These are phyloP conservation scores for Pythium periplocum DNA, from an alignment of 352 stramenopile genomes.

Conservation along the genomic window DNA sequence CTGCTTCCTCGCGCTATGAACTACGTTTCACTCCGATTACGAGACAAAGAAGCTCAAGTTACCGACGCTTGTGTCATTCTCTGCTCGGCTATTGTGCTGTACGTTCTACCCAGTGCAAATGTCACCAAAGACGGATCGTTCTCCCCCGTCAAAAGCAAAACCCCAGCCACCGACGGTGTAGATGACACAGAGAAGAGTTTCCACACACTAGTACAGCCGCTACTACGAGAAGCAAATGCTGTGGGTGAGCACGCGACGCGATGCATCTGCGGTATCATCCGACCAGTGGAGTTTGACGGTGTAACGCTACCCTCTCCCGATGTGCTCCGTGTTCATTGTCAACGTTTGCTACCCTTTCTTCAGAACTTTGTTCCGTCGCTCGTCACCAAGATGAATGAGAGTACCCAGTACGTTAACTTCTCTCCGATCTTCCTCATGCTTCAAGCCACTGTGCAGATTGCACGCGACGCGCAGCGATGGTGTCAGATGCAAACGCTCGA, in stretches of 20 bases:
- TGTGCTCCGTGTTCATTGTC: conserved; percentile 24
- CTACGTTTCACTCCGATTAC: conserved; percentile 42
- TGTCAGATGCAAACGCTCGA: conserved; percentile 18
- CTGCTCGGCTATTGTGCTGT: conserved; percentile 38
- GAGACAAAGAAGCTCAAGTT: conserved; percentile 47
- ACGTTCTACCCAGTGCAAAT: conserved; percentile 25
- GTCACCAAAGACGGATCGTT: conserved; percentile 12
- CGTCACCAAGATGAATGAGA: conserved; percentile 42
- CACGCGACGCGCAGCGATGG: conserved; percentile 23
- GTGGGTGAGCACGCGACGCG: conserved; percentile 41
- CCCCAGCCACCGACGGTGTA: not conserved
- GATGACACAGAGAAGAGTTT: conserved; percentile 16
- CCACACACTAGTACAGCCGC: conserved; percentile 26
- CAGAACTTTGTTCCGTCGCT: conserved; percentile 26
- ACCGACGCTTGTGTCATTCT: conserved; percentile 53
- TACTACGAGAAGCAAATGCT: conserved; percentile 36
- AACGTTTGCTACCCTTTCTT: conserved; percentile 32
- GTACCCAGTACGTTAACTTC: conserved; percentile 35
- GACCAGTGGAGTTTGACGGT: conserved; percentile 52
- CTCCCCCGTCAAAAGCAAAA: conserved; percentile 10
- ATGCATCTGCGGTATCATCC: conserved; percentile 41
- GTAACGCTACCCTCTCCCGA: conserved; percentile 22
- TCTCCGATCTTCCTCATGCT: conserved; percentile 44
- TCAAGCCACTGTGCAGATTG: conserved; percentile 27
- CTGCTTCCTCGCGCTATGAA: conserved; percentile 36